Evolutionary conservation across 345 rosid species (phyloP), one percentile per base, ranked within the genome.

Genomic region (Eucalyptus erythrocorys): DNA sequence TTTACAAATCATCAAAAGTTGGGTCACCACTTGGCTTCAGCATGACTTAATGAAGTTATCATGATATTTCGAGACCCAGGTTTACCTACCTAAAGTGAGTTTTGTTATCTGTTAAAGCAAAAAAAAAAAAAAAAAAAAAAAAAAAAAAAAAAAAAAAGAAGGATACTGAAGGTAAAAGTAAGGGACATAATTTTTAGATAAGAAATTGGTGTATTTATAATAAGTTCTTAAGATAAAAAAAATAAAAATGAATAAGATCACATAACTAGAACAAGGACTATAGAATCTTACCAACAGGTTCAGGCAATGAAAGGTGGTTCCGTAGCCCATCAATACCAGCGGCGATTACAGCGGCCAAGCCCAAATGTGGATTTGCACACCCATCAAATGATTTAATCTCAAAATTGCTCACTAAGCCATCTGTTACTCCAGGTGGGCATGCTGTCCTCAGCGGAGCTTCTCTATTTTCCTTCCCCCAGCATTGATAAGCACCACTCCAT

Each of bases 381-480:
- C 97, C 99, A 93, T 98, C 99, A 89, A 94, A 95, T 87, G 97
- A 90, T 90, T 96, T 98, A 9, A 98, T 95, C 93, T 98, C 99
- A 86, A 98, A 98, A 93, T 98, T 98, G 94, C 98, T 98, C 71
- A 96, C 97, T 24, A 94, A 48, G 49, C 98, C 99, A 88, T 95
- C 92, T 13, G 66, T 64, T 81, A 94, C 88, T 71, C 99, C 99
- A 6, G 99, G 99, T 61, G 99, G 99, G 86, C 98, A 96, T 42
- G 99, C 96, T 24, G 98, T 94, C 90, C 98, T 92, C 92, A 97
- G 34, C 3, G 99, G 95, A 32, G 96, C 97, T 90, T 97, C 99
- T 40, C 99, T 94, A 92, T 97, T 98, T 91, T 98, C 99, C 85
- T 94, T 95, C n/a, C 99, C 99, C 99, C 99, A 98, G 91, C 99